Conservation (phyloP, 2,329 filamentous ascomycete species). For the Fusarium proliferatum region DNA sequence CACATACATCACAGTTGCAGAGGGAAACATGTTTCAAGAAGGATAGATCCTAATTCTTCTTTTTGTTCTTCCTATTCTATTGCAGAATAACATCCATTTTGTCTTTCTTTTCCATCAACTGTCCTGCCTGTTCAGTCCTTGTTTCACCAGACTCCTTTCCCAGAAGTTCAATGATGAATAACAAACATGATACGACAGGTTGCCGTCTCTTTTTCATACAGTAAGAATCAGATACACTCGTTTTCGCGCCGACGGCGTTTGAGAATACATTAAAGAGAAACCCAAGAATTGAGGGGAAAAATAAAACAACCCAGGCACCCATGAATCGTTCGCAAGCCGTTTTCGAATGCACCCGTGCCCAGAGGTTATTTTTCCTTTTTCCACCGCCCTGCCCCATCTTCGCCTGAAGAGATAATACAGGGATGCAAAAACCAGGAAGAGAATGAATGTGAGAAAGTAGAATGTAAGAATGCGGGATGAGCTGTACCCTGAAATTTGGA, state of each 20-base stretch:
- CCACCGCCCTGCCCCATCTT: constrained; percentile 20
- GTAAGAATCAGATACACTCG: constrained; percentile 24
- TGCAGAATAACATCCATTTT: constrained; percentile 33
- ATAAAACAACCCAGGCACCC: constrained; percentile 3
- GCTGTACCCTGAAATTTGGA: constrained; percentile 34
- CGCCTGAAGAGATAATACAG: constrained; percentile 15
- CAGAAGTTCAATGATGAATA: constrained; percentile 24
- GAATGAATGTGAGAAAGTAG: constrained; percentile 5
- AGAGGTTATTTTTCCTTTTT: constrained; percentile 26
- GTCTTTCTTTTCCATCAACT: constrained; percentile 30
- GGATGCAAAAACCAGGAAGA: constrained; percentile 13
- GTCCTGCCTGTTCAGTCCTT: constrained; percentile 10
- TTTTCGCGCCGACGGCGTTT: constrained; percentile 13
- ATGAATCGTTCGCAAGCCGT: constrained; percentile 21
- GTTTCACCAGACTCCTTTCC: constrained; percentile 25
- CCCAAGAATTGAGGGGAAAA: neutral
- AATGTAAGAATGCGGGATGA: constrained; percentile 4
- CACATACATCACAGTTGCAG: neutral
- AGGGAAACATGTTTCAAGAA: constrained; percentile 6
- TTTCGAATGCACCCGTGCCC: constrained; percentile 24
- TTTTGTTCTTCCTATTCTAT: constrained; percentile 34
- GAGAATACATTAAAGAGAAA: constrained; percentile 28
- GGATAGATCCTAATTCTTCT: constrained; percentile 30
- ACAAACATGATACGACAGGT: constrained; percentile 6
- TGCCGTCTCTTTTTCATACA: constrained; percentile 32